Percentiles rank a stretch among this genome's conserved stretches.
phyloP scores from a whole-genome alignment of 441 rosid genomes.

The Bocquillonia castaneifolia region DNA sequence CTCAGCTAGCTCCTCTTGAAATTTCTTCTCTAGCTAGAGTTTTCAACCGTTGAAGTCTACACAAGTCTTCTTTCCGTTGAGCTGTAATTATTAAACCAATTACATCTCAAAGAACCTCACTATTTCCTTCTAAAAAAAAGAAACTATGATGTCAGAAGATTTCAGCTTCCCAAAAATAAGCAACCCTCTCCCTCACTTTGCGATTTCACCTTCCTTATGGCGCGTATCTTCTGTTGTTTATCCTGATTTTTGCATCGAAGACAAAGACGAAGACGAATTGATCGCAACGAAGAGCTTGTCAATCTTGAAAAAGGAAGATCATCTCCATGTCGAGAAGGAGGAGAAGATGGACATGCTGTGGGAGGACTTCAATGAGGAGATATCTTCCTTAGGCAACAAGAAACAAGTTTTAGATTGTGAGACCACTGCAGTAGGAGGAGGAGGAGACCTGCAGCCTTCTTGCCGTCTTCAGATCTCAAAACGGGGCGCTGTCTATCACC shows the following conservation, averaged over 20 bases:
- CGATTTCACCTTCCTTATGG: conserved; percentile 37
- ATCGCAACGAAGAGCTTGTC: conserved; percentile 11
- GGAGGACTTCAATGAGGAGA: conserved; percentile 44
- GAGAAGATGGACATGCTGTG: conserved; percentile 46
- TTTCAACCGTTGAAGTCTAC: no score
- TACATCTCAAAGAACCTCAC: no score
- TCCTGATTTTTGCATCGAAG: conserved; percentile 17
- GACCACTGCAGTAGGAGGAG: background rate
- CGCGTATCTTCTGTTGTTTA: conserved; percentile 35
- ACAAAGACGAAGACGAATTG: background rate
- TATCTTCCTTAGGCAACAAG: conserved; percentile 10
- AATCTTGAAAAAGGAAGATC: background rate
- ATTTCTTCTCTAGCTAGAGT: no score
- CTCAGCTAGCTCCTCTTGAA: no score
- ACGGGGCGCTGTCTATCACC: background rate
- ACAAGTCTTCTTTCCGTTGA: no score
- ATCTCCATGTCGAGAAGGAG: background rate
- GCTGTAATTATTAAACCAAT: no score
- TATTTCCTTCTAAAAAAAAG: no score
- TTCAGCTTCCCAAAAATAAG: conserved; percentile 43
- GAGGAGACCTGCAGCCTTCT: background rate
- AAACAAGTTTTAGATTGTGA: conserved; percentile 6
- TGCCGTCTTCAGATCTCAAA: conserved; percentile 4
- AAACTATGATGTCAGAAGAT: conserved; percentile 26
- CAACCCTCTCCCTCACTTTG: conserved; percentile 26